These are phyloP conservation scores for Eimeria nieschulzi DNA, from an alignment of 169 alveolate species.

Conservation along the genomic window DNA sequence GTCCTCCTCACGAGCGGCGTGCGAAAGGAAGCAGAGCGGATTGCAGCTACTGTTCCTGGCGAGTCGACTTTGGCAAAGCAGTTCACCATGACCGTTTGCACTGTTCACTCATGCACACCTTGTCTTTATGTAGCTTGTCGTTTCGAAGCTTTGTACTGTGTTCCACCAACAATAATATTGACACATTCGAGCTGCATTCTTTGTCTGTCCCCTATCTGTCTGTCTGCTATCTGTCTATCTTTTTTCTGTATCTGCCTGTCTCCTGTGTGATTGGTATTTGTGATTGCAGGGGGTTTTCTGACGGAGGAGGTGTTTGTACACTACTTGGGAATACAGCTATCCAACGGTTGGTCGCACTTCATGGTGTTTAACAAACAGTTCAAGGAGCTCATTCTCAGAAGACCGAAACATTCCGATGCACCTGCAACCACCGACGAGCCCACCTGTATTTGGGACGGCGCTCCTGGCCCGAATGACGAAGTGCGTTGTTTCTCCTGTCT, in stretches of 20 bases:
- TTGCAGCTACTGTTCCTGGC: constrained; percentile 81
- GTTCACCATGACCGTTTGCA: not conserved
- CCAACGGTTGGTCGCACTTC: constrained; percentile 91
- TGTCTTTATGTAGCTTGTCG: not conserved
- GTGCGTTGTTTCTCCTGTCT: constrained; percentile 7
- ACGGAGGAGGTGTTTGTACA: constrained; percentile 87
- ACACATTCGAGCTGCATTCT: not conserved
- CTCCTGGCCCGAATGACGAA: constrained; percentile 73
- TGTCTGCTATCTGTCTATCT: not conserved
- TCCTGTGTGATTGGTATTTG: not conserved
- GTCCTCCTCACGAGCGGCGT: constrained; percentile 87
- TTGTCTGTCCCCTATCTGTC: not conserved
- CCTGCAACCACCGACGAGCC: constrained; percentile 11
- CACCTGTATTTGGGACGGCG: constrained; percentile 57
- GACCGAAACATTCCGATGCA: constrained; percentile 76
- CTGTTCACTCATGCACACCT: not conserved
- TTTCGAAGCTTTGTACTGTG: not conserved
- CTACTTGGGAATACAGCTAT: constrained; percentile 84
- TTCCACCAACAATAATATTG: not conserved
- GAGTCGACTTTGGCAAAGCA: not conserved
- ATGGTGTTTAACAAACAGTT: constrained; percentile 86
- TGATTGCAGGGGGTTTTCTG: constrained; percentile 77
- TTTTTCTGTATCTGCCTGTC: not conserved
- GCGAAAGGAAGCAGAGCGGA: constrained; percentile 85
- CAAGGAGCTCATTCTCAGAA: constrained; percentile 86